Evolutionary conservation across 768 basidiomycete species (phyloP).

Genomic region (Suillus placidus): DNA sequence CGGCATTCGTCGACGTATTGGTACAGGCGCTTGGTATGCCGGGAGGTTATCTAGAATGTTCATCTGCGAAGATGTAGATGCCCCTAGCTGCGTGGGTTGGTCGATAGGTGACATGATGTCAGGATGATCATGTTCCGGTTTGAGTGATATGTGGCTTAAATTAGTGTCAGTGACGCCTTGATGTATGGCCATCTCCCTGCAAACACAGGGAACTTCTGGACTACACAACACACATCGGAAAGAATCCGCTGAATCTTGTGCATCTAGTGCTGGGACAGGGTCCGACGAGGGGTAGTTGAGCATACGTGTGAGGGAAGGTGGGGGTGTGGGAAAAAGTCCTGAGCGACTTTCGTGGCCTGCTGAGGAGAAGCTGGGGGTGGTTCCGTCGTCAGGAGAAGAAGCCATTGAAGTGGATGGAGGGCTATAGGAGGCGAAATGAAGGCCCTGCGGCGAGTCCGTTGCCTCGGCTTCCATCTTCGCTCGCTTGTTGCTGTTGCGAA

Average conservation of each 20-base stretch:
- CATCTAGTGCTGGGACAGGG: slow-evolving; percentile 37
- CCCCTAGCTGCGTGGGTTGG: slow-evolving; percentile 30
- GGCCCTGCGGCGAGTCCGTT: slow-evolving; percentile 21
- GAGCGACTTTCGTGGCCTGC: slow-evolving; percentile 27
- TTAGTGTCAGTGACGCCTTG: slow-evolving; percentile 36
- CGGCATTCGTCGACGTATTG: slow-evolving; percentile 63
- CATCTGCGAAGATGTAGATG: slow-evolving; percentile 33
- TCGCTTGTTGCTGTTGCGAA: slow-evolving; percentile 38
- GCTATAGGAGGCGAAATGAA: slow-evolving; percentile 27
- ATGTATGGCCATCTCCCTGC: slow-evolving; percentile 65
- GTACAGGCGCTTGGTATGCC: slow-evolving; percentile 80
- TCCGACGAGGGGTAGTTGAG: slow-evolving; percentile 41
- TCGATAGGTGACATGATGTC: slow-evolving; percentile 23
- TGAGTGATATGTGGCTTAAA: slow-evolving; percentile 14
- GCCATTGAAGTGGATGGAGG: slow-evolving; percentile 50
- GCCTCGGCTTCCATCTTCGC: slow-evolving; percentile 32
- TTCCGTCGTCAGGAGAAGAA: slow-evolving; percentile 51
- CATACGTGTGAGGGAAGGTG: slow-evolving; percentile 31
- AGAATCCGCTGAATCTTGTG: slow-evolving; percentile 35
- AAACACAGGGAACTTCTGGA: slow-evolving; percentile 72
- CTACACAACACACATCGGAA: slow-evolving; percentile 73
- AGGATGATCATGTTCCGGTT: slow-evolving; percentile 19
- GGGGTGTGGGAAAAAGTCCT: slow-evolving; percentile 33
- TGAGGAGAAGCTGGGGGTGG: slow-evolving; percentile 36
- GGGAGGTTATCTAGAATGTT: slow-evolving; percentile 80